Conservation (phyloP, 768 basidiomycete genomes). For the Leccinum truebloodii region DNA sequence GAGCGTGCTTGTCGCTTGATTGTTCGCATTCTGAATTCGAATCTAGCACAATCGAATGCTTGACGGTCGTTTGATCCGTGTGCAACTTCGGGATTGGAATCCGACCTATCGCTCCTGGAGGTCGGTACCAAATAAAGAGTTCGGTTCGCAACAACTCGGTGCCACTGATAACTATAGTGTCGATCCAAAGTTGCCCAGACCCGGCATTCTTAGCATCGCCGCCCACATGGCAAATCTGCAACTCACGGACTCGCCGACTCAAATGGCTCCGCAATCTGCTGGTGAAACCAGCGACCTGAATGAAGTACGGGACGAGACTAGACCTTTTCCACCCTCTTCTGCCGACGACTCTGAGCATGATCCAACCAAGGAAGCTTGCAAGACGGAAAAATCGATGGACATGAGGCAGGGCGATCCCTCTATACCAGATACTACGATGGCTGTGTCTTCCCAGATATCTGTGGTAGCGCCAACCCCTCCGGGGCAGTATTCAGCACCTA, state of each 20-base stretch:
- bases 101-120: slow-evolving; percentile 48
- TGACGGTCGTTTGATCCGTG: slow-evolving; percentile 71
- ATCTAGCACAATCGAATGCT: slow-evolving; percentile 70
- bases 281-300: slow-evolving; percentile 18
- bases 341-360: slow-evolving; percentile 4
- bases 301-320: slow-evolving; percentile 19
- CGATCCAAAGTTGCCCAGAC: slow-evolving; percentile 14
- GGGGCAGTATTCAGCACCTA: slow-evolving; percentile 40
- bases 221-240: slow-evolving; percentile 14
- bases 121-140: slow-evolving; percentile 41
- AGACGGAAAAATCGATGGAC: slow-evolving; percentile 21
- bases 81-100: slow-evolving; percentile 72
- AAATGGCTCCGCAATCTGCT: slow-evolving; percentile 1
- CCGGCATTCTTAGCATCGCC: slow-evolving; percentile 10
- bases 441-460: slow-evolving; percentile 30
- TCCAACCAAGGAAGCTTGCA: slow-evolving; percentile 7
- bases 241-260: slow-evolving; percentile 8
- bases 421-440: slow-evolving; percentile 4
- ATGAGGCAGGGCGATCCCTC: slow-evolving; percentile 28
- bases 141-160: slow-evolving; percentile 24
- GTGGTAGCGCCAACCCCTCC: slow-evolving; percentile 18
- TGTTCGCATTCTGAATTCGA: slow-evolving; percentile 4
- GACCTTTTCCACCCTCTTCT: background rate
- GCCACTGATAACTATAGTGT: slow-evolving; percentile 10
- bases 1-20: slow-evolving; percentile 2